Base-by-base conservation (phyloP, 768 basidiomycete species). In the Filobasidium wieringae region DNA sequence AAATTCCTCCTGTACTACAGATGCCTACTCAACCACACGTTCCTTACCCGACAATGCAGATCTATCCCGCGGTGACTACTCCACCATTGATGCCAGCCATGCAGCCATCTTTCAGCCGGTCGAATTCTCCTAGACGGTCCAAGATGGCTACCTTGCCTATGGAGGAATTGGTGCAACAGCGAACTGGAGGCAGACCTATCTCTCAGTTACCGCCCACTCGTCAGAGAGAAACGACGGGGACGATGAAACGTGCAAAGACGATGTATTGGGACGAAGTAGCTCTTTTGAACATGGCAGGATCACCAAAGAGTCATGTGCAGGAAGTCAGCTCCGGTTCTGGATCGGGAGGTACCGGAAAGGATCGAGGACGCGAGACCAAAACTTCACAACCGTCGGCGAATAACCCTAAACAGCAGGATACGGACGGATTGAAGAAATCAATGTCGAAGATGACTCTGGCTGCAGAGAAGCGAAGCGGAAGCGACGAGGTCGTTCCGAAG, bases 251-350 rank as follows among this genome's bases (percentile, higher is more conserved):
- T 17, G 68, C 70, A 1, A 63, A 66, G 17, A 73, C 72, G 32
- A 68, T 73, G n/a, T 73, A 68, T 37, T 73, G 72, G 72, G 70
- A 71, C 53, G 72, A 73, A 47, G 43, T 27, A 2, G 43, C 43
- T 17, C 15, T 22, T 11, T 27, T 47, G 15, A 47, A 26, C 24
- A 14, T 47, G 43, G n/a, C n/a, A n/a, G n/a, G n/a, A n/a, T 26
- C 17, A 22, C 43, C 43, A 17, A 15, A 40, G 43, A 19, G 29
- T 19, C 24, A 19, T 26, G 29, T 19, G 22, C 43, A 47, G 24
- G 43, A 47, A 11, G 43, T 47, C n/a, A 47, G 43, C 43, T 47
- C 43, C 2, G 43, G 43, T 7, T 47, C 43, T 4, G 17, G 19
- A 5, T 19, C 19, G 19, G 24, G 43, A 14, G 12, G 11, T 12